Base-by-base conservation (phyloP, 768 basidiomycete species). In the Steccherinum ochraceum region DNA sequence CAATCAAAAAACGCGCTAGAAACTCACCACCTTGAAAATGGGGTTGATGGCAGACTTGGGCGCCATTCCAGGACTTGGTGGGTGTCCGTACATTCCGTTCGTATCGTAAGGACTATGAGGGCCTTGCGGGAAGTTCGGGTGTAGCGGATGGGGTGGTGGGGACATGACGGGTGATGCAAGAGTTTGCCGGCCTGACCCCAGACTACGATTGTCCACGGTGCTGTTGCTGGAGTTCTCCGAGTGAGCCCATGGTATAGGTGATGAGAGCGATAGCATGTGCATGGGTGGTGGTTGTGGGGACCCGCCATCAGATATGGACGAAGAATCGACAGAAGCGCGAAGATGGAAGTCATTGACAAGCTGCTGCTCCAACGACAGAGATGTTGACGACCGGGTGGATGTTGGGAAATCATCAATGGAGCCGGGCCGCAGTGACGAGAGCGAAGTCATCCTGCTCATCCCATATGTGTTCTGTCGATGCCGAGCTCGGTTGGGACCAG, bases 21-120 rank as follows among this genome's bases (percentile, higher is more conserved):
- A 18, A 81, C 89, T 74, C 71, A 91, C 89, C 73, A 92, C 89
- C 79, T 88, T 85, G 75, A 92, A 92, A 64, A 91, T 90, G 24
- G 89, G 87, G 66, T 92, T 89, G 62, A 90, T 87, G 26, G 75
- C 77, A 43, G 83, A 79, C 62, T 83, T 84, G 30, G 86, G 75
- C 13, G 78, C 79, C 48, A 76, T 68, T 44, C 75, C 75, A 27
- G 84, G 77, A 57, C 79, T 81, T 46, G 84, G 77, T 16, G 84
- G 80, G 59, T 80, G 77, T 44, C 77, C 77, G 56, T 72, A 70
- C 39, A 71, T 58, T 52, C 75, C 74, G 60, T 76, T 71, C 35
- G 57, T 54, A 40, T 85, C 83, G 59, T 73, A 77, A 19, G 79
- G 66, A 51, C 65, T 72, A 42, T 59, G 64, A 18, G 70, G 65